A percentile compares a stretch with the other conserved stretches of the same genome.
Evolutionary conservation across 2,329 filamentous ascomycete species (phyloP).

Genomic region (Fusarium algeriense): DNA sequence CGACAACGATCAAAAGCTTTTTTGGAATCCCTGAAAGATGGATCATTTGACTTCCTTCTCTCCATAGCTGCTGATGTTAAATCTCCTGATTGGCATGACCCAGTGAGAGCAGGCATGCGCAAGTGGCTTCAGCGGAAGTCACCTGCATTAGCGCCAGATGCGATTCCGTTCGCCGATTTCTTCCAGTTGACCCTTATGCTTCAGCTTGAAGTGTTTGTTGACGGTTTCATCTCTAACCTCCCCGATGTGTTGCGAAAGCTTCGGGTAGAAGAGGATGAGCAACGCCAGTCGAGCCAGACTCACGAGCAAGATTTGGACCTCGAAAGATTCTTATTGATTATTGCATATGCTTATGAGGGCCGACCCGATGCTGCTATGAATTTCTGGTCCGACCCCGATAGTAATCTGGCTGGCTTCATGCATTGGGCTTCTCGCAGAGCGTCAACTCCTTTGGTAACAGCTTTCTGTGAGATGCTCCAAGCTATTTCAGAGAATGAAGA

Average conservation of each 20-base stretch:
- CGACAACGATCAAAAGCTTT: slow-evolving; percentile 79
- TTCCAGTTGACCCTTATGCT: slow-evolving; percentile 82
- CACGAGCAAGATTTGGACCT: slow-evolving; percentile 79
- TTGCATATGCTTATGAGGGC: slow-evolving; percentile 90
- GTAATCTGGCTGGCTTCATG: slow-evolving; percentile 93
- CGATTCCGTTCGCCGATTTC: slow-evolving; percentile 75
- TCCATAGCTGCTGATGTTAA: slow-evolving; percentile 86
- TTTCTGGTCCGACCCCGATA: slow-evolving; percentile 94
- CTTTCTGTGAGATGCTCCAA: slow-evolving; percentile 96
- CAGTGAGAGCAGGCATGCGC: slow-evolving; percentile 84
- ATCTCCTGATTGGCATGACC: slow-evolving; percentile 86
- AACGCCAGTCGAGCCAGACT: slow-evolving; percentile 74
- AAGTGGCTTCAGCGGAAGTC: slow-evolving; percentile 86
- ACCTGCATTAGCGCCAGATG: slow-evolving; percentile 74
- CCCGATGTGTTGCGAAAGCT: slow-evolving; percentile 90
- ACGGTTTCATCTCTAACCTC: slow-evolving; percentile 94
- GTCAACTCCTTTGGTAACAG: slow-evolving; percentile 94
- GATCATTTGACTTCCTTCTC: slow-evolving; percentile 91
- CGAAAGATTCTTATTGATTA: slow-evolving; percentile 91
- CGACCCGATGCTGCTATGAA: slow-evolving; percentile 85
- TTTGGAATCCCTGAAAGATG: slow-evolving; percentile 82
- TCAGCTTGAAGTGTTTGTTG: slow-evolving; percentile 87
- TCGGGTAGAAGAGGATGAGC: slow-evolving; percentile 90
- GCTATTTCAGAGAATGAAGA: slow-evolving; percentile 86
- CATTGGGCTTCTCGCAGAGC: slow-evolving; percentile 97